Evolutionary conservation across 2,329 filamentous ascomycete species (phyloP).

Genomic region (Talaromyces sp.): DNA sequence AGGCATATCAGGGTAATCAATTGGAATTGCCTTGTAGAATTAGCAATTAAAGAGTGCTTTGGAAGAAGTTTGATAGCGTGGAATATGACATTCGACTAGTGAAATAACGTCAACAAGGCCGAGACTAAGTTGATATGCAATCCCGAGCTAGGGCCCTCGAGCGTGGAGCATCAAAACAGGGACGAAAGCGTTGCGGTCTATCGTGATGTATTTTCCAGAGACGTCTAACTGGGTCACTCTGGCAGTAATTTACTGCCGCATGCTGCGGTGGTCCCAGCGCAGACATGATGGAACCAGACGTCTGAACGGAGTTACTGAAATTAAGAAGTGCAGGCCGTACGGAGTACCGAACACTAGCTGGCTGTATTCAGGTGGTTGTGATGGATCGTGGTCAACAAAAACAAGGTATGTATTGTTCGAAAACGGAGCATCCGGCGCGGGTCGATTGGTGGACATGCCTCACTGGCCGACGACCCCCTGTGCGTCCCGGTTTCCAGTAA

Average conservation of each 20-base stretch:
- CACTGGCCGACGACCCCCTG: neutral
- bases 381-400: conserved; percentile 2
- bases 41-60: neutral
- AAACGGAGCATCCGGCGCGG: conserved; percentile 13
- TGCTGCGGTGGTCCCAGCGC: conserved; percentile 2
- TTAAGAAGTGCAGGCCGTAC: neutral
- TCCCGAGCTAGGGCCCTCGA: neutral
- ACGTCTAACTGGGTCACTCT: neutral
- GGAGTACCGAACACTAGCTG: neutral
- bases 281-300: conserved; percentile 4
- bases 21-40: neutral
- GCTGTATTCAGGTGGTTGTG: conserved; percentile 3
- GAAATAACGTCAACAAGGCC: neutral
- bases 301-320: conserved; percentile 3
- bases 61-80: neutral
- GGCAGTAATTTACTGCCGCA: conserved; percentile 4
- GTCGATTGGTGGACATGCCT: conserved; percentile 5
- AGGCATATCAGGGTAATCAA: neutral
- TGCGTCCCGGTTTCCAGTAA: conserved; percentile 6
- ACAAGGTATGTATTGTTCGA: conserved; percentile 16
- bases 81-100: neutral
- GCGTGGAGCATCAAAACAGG: conserved; percentile 13
- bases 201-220: conserved; percentile 1
- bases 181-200: conserved; percentile 16
- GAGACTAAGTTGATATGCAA: conserved; percentile 4